Conservation (phyloP, 257 asterid species). For the Nicotiana attenuata region DNA sequence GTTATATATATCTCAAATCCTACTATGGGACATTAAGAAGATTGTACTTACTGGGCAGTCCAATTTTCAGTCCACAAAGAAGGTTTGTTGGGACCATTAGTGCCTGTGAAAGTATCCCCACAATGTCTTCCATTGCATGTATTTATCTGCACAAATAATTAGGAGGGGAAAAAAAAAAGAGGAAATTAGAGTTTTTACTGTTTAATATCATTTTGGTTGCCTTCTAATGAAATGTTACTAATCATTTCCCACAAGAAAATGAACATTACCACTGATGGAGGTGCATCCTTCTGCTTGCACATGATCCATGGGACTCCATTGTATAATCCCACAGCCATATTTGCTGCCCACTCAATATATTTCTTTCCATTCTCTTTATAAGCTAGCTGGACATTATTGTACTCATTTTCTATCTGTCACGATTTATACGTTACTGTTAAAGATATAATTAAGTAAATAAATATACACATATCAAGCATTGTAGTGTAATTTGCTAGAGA, state of each 20-base stretch:
- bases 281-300: conserved; percentile 96
- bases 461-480: neutral
- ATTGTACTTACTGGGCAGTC: conserved; percentile 80
- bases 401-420: conserved; percentile 80
- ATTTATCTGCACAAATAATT: conserved; percentile 48
- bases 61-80: conserved; percentile 92
- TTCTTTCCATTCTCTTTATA: conserved; percentile 57
- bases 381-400: conserved; percentile 66
- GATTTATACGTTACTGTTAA: neutral
- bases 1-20: too few species aligned
- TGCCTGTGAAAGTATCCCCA: conserved; percentile 79
- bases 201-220: neutral
- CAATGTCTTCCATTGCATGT: conserved; percentile 96
- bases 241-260: neutral
- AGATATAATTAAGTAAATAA: neutral
- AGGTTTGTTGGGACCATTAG: conserved; percentile 86
- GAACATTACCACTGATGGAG: conserved; percentile 44
- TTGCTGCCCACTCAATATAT: conserved; percentile 85
- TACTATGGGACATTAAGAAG: too few species aligned
- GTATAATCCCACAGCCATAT: conserved; percentile 55
- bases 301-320: conserved; percentile 74
- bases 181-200: too few species aligned
- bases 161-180: too few species aligned
- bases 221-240: neutral
- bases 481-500: too few species aligned